These are phyloP conservation scores for Leccinum subgranulosum DNA, from an alignment of 768 basidiomycete species.

Conservation along the genomic window DNA sequence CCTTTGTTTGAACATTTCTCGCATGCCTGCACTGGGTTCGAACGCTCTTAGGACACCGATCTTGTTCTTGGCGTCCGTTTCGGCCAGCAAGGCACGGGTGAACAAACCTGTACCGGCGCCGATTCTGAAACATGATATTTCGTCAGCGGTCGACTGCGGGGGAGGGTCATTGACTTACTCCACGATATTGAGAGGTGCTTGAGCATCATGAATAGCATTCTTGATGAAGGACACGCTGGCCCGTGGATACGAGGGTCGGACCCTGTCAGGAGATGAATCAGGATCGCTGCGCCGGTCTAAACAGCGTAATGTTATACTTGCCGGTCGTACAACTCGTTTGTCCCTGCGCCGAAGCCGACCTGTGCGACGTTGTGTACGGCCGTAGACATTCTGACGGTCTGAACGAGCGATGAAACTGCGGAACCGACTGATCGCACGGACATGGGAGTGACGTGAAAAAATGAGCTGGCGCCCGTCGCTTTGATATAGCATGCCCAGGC, in stretches of 20 bases:
- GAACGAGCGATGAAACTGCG: not conserved
- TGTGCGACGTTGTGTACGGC: constrained; percentile 65
- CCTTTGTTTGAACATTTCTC: constrained; percentile 60
- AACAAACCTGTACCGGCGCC: constrained; percentile 90
- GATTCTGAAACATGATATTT: constrained; percentile 43
- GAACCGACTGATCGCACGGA: constrained; percentile 1
- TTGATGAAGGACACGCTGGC: constrained; percentile 61
- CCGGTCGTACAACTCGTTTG: constrained; percentile 82
- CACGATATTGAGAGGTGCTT: constrained; percentile 54
- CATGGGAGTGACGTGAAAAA: not conserved
- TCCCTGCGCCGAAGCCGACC: constrained; percentile 72
- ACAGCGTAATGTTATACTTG: constrained; percentile 20
- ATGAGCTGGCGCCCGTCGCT: too few relatives aligned
- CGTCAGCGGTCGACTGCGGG: not conserved
- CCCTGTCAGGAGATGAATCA: constrained; percentile 38
- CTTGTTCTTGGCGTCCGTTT: constrained; percentile 49
- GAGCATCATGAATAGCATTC: constrained; percentile 34
- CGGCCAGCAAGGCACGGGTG: constrained; percentile 72
- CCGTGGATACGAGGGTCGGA: constrained; percentile 79
- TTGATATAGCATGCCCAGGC: not conserved
- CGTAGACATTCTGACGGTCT: constrained; percentile 27
- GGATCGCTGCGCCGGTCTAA: not conserved
- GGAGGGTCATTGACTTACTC: constrained; percentile 48
- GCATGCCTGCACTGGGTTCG: constrained; percentile 89
- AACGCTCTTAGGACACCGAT: constrained; percentile 61